A percentile compares a stretch with the other conserved stretches of the same genome.
Conservation (phyloP, 306 rosid species). For the Luffa aegyptiaca region DNA sequence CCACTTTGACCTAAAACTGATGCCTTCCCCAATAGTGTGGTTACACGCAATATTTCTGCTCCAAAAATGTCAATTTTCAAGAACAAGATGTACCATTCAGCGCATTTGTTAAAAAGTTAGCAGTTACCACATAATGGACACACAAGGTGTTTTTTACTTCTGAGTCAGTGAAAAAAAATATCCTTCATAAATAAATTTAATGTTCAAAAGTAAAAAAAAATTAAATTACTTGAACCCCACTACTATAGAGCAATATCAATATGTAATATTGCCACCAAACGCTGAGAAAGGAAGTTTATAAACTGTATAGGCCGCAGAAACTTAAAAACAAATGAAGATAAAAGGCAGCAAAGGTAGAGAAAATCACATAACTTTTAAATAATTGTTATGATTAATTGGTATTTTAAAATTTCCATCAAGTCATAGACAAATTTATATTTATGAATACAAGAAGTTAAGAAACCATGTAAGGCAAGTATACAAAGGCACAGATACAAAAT, state of each 20-base stretch:
- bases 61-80: slow-evolving; percentile 99
- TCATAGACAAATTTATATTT: not conserved
- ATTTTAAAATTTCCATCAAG: not conserved
- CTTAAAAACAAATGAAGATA: not conserved
- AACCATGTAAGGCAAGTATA: not conserved
- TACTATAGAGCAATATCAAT: not conserved
- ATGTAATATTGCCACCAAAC: slow-evolving; percentile 1
- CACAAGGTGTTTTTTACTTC: slow-evolving; percentile 44
- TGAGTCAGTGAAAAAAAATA: slow-evolving; percentile 65
- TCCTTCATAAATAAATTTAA: slow-evolving; percentile 12
- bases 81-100: slow-evolving; percentile 98
- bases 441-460: not conserved
- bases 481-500: not conserved
- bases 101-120: slow-evolving; percentile 91
- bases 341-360: not conserved
- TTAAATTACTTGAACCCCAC: slow-evolving; percentile 7
- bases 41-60: slow-evolving; percentile 99
- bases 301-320: slow-evolving; percentile 10
- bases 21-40: slow-evolving; percentile 99
- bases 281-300: slow-evolving; percentile 12
- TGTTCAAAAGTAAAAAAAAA: slow-evolving; percentile 30
- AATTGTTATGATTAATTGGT: not conserved
- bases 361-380: not conserved
- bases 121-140: slow-evolving; percentile 81
- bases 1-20: slow-evolving; percentile 99